A percentile compares a stretch with the other conserved stretches of the same genome.
phyloP scores from a whole-genome alignment of 73 alveolate species.

The Tetrahymena malaccensis region DNA sequence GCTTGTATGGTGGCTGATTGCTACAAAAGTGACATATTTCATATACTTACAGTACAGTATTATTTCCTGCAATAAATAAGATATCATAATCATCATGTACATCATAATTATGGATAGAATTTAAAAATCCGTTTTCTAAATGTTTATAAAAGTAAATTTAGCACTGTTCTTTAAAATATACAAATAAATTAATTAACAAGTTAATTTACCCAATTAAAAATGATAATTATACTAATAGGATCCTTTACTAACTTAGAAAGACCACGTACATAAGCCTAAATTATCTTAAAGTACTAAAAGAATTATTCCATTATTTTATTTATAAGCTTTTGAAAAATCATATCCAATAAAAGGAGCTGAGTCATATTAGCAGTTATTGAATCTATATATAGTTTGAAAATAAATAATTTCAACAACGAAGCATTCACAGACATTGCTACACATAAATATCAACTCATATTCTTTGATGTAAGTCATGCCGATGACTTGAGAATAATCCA shows the following conservation, averaged over 20 bases:
- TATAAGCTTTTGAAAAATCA: background rate
- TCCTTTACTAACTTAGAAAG: too few species aligned
- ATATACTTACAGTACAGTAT: too few species aligned
- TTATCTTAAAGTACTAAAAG: background rate
- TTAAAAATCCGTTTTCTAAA: too few species aligned
- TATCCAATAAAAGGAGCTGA: too few species aligned
- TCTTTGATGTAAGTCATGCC: too few species aligned
- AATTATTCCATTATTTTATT: too few species aligned
- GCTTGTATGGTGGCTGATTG: background rate
- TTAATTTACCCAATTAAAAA: background rate
- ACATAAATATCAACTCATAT: too few species aligned
- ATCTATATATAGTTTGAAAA: too few species aligned
- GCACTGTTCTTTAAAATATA: too few species aligned
- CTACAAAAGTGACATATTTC: background rate
- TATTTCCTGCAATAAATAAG: background rate
- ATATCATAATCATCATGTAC: background rate
- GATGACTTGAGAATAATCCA: background rate
- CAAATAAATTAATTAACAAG: too few species aligned
- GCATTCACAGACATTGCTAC: background rate
- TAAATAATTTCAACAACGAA: background rate
- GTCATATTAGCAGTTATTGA: background rate
- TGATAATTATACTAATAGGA: too few species aligned
- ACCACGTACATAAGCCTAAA: background rate
- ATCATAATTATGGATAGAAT: background rate
- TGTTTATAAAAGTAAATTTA: too few species aligned